These are phyloP conservation scores for Eucalyptus pauciflora DNA, from an alignment of 345 rosid species.

Conservation along the genomic window DNA sequence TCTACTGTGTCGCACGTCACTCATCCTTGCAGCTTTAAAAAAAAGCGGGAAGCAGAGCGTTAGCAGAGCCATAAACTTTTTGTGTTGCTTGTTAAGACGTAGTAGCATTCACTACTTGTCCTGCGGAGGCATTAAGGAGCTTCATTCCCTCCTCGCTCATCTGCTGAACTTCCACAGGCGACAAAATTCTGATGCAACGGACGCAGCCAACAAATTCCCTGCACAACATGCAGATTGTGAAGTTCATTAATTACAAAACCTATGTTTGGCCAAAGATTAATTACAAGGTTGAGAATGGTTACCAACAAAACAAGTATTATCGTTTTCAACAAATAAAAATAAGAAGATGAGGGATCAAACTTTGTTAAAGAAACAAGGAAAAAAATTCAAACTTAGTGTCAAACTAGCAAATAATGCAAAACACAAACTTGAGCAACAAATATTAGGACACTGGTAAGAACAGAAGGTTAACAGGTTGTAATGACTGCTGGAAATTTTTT, in stretches of 20 bases:
- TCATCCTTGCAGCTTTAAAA: background rate
- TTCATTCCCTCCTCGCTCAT: constrained; percentile 99
- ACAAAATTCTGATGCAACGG: constrained; percentile 93
- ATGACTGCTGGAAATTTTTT: background rate
- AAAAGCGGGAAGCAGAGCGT: background rate
- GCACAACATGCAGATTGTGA: background rate
- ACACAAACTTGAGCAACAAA: background rate
- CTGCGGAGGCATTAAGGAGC: constrained; percentile 68
- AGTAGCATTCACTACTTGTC: background rate
- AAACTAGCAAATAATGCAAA: background rate
- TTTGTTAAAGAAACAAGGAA: background rate
- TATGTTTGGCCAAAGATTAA: background rate
- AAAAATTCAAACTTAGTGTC: background rate
- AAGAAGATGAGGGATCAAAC: background rate
- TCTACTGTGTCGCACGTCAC: background rate
- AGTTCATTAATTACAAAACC: background rate
- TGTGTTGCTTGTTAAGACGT: background rate
- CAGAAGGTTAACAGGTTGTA: background rate
- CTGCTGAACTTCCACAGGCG: constrained; percentile 93
- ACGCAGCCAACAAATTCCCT: constrained; percentile 97
- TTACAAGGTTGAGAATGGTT: background rate
- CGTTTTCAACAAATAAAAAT: background rate
- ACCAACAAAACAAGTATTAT: background rate
- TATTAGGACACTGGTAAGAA: background rate
- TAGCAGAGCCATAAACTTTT: background rate